A percentile compares a stretch with the other conserved stretches of the same genome.
phyloP scores from a whole-genome alignment of 805 yeast species.

The Suhomyces pyralidae region DNA sequence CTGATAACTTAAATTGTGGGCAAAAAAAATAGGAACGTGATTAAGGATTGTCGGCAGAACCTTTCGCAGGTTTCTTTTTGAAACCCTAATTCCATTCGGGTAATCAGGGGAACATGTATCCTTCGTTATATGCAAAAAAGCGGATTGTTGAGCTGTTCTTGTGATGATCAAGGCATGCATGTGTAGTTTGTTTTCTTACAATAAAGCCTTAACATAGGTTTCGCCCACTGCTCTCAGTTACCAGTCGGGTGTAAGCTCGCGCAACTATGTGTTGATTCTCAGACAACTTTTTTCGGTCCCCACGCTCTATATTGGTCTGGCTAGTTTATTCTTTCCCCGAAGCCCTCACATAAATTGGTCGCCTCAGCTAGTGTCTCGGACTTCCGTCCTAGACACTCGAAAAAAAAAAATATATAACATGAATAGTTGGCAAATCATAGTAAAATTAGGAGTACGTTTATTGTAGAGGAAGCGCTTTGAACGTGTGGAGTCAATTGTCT shows the following conservation, averaged over 20 bases:
- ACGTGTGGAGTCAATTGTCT: background rate
- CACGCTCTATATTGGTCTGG: background rate
- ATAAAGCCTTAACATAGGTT: background rate
- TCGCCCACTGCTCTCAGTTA: background rate
- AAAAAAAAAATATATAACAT: background rate
- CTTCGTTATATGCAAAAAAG: background rate
- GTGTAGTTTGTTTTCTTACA: background rate
- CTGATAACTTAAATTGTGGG: background rate
- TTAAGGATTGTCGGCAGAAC: background rate
- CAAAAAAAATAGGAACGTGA: background rate
- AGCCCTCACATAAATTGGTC: background rate
- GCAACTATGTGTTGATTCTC: background rate
- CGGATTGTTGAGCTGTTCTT: background rate
- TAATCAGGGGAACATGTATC: background rate
- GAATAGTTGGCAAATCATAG: background rate
- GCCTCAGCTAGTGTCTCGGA: constrained; percentile 4
- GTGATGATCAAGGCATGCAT: background rate
- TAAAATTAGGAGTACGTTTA: background rate
- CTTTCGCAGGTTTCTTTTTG: background rate
- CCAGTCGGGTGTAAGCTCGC: background rate
- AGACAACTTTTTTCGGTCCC: background rate
- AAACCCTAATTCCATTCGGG: background rate
- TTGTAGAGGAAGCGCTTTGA: background rate
- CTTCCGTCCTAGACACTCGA: constrained; percentile 4
- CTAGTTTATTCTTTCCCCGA: background rate